Conservation (phyloP, 2,329 filamentous ascomycete species). For the Trichoderma sp. region DNA sequence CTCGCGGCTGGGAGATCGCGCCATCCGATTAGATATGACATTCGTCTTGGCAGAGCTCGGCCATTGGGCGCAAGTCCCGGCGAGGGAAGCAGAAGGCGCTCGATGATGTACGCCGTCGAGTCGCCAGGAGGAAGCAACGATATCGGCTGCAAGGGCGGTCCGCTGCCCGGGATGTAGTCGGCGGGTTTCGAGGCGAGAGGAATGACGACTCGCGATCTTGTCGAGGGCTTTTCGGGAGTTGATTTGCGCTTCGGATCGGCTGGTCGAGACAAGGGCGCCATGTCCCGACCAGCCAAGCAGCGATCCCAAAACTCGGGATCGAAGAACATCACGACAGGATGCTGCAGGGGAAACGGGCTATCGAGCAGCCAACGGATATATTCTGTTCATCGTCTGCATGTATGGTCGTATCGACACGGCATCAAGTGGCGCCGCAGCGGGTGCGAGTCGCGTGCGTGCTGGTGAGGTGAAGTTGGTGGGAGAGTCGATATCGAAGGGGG, state of each 20-base stretch:
- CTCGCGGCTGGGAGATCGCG: constrained; percentile 49
- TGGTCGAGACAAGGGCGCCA: background rate
- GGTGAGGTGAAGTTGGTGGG: background rate
- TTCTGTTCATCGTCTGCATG: constrained; percentile 3
- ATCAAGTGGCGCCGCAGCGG: background rate
- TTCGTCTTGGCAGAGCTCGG: constrained; percentile 39
- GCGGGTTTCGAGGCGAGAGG: constrained; percentile 21
- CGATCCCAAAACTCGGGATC: constrained; percentile 10
- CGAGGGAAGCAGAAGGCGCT: constrained; percentile 47
- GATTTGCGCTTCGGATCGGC: background rate
- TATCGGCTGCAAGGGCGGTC: constrained; percentile 47
- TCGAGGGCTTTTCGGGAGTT: background rate
- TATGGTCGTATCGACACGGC: background rate
- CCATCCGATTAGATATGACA: constrained; percentile 56
- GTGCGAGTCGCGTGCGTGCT: background rate
- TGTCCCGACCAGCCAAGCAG: background rate
- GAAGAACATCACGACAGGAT: constrained; percentile 2
- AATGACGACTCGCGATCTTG: constrained; percentile 6
- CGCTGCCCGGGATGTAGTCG: constrained; percentile 45
- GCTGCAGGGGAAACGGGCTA: background rate
- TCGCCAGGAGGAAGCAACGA: constrained; percentile 48
- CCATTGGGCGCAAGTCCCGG: constrained; percentile 34
- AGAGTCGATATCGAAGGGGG: background rate
- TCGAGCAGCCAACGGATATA: constrained; percentile 1
- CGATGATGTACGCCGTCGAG: constrained; percentile 55